Evolutionary conservation across 129 eudicot genomes (phyloP), one percentile per base, ranked within the genome.

Genomic region (Chrysanthemum makinoi): DNA sequence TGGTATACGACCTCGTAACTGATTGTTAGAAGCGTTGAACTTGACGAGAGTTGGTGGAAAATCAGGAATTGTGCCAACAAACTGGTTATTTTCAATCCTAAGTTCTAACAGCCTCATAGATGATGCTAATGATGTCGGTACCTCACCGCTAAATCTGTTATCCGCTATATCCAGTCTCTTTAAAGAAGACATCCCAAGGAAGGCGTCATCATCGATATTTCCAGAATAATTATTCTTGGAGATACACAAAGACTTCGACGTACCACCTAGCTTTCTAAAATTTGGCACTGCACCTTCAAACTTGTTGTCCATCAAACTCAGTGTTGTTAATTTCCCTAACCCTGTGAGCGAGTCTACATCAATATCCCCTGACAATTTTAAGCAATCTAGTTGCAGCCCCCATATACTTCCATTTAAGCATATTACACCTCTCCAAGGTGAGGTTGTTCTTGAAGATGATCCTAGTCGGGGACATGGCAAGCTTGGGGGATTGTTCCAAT

Each of bases 301-400:
- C 43, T 51, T 80, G 60, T 89, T 89, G 77, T 84, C 62, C 80
- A 61, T 82, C 56, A 89, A 76, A 58, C 96, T 89, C 20, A 89
- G 11, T 26, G 80, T 54, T 3, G 49, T 43, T 6, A 89, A 53
- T n/a, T 16, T 14, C 2, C 79, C 59, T 19, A 89, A 43, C 33
- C 69, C 73, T 2, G 77, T 47, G 0, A 89, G 75, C 1, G 83
- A 6, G 0, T 77, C 80, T 7, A 86, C 17, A 61, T 89, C 74
- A 2, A 89, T 77, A 2, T 6, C 63, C 10, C 96, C 96, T 5
- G 68, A 48, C 19, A 89, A 79, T 9, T 86, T 79, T 87, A 86
- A 82, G 52, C 28, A 35, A 43, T 89, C 88, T 8, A 89, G 89
- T 64, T 59, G 47, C 17, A 89, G 46, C 3, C 96, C 96, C 1